Conservation (phyloP, 202 grass and related monocot species). For the Brachypodium distachyon region DNA sequence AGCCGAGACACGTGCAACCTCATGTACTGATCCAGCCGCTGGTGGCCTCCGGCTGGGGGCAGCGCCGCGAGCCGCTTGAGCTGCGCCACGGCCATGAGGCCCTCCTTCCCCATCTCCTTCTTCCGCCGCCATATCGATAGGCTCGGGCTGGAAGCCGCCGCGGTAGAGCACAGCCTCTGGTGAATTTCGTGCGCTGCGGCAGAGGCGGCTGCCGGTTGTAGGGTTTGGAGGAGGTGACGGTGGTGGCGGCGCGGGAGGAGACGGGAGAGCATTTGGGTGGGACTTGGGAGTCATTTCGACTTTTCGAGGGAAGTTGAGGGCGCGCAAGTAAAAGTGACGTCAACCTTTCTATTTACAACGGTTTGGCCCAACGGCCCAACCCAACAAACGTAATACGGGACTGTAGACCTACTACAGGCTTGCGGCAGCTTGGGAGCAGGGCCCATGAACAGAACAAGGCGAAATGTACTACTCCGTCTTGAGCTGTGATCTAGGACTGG, state of each 20-base stretch:
- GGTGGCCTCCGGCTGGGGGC: conserved; percentile 9
- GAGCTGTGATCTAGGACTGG: too few relatives aligned
- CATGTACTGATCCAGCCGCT: conserved; percentile 66
- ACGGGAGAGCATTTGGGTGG: conserved; percentile 24
- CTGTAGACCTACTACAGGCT: too few relatives aligned
- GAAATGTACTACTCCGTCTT: too few relatives aligned
- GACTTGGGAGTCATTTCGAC: neutral
- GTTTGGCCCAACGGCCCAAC: neutral
- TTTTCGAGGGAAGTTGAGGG: neutral
- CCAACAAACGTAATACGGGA: too few relatives aligned
- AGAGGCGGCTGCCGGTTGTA: neutral
- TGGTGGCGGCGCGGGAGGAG: conserved; percentile 8
- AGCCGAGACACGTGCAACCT: conserved; percentile 65
- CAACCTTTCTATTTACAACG: neutral
- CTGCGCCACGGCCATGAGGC: conserved; percentile 75
- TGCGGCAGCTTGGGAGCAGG: too few relatives aligned
- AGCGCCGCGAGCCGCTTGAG: conserved; percentile 65
- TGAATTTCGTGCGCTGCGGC: neutral
- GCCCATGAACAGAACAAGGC: too few relatives aligned
- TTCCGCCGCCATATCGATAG: conserved; percentile 82
- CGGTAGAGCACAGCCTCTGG: conserved; percentile 10
- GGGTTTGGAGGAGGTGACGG: conserved; percentile 8
- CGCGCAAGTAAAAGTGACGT: neutral
- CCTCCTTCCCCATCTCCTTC: conserved; percentile 97
- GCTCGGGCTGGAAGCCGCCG: conserved; percentile 45